Percentiles rank a stretch among this genome's conserved stretches.
These are phyloP conservation scores for Lentinula sp. DNA, from an alignment of 768 basidiomycete species.

Conservation along the genomic window DNA sequence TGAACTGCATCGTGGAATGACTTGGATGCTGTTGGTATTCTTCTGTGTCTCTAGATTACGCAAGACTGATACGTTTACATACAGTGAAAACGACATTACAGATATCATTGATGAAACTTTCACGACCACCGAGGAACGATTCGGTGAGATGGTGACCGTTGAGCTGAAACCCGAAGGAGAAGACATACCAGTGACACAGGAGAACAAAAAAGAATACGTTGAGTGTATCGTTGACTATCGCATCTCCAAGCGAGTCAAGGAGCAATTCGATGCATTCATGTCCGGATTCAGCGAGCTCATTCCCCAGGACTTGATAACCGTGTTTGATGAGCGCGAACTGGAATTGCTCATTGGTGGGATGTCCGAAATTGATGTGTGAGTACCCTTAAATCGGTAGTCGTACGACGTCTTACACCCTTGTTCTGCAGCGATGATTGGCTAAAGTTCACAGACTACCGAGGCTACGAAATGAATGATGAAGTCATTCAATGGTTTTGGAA, in stretches of 20 bases:
- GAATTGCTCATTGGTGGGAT: constrained; percentile 98
- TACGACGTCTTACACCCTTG: neutral
- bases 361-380: constrained; percentile 98
- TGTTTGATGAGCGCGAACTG: constrained; percentile 97
- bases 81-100: constrained; percentile 95
- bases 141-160: constrained; percentile 96
- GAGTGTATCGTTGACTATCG: constrained; percentile 94
- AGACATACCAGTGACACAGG: constrained; percentile 85
- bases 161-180: constrained; percentile 88
- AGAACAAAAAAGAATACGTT: constrained; percentile 99
- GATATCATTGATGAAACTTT: constrained; percentile 98
- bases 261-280: constrained; percentile 99
- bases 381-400: constrained; percentile 13
- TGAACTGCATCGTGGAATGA: constrained; percentile 89
- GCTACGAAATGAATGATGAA: constrained; percentile 91
- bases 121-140: constrained; percentile 93
- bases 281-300: constrained; percentile 99
- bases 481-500: constrained; percentile 99
- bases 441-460: constrained; percentile 98
- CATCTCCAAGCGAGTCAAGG: constrained; percentile 94
- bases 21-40: constrained; percentile 91
- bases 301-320: constrained; percentile 95
- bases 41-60: constrained; percentile 6
- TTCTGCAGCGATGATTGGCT: constrained; percentile 85
- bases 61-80: constrained; percentile 11